Conservation (phyloP, 2,329 filamentous ascomycete genomes). For the Botrytis fabae region DNA sequence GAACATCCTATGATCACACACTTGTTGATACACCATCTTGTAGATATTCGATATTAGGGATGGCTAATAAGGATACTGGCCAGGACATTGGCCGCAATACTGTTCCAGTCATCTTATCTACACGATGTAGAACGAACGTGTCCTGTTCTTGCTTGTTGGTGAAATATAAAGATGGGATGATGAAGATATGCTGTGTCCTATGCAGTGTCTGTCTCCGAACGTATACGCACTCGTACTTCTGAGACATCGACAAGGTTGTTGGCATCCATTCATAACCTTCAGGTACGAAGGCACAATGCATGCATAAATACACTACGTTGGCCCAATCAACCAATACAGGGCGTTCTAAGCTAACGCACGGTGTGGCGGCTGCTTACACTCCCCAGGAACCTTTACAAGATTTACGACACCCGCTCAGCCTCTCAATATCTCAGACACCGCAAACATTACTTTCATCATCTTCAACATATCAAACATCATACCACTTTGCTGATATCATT, state of each 20-base stretch:
- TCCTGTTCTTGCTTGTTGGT: background rate
- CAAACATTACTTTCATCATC: background rate
- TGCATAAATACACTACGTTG: slow-evolving; percentile 7
- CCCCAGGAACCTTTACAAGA: background rate
- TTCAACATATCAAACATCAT: background rate
- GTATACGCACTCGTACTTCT: background rate
- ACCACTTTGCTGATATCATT: background rate
- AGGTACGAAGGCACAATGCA: slow-evolving; percentile 3
- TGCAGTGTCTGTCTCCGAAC: background rate
- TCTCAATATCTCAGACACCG: background rate
- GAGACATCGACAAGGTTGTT: background rate
- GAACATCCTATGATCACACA: background rate
- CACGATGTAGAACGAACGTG: background rate
- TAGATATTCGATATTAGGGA: background rate
- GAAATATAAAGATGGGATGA: background rate
- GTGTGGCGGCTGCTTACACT: slow-evolving; percentile 16
- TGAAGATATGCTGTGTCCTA: slow-evolving; percentile 6
- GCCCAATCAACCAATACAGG: background rate
- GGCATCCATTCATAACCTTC: background rate
- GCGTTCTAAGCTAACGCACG: background rate
- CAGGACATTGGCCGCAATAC: background rate
- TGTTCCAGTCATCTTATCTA: background rate
- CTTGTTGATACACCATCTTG: background rate
- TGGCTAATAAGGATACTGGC: background rate
- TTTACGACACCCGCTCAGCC: background rate